Conservation (phyloP, 2,329 filamentous ascomycete genomes). For the Monosporascus sp. region DNA sequence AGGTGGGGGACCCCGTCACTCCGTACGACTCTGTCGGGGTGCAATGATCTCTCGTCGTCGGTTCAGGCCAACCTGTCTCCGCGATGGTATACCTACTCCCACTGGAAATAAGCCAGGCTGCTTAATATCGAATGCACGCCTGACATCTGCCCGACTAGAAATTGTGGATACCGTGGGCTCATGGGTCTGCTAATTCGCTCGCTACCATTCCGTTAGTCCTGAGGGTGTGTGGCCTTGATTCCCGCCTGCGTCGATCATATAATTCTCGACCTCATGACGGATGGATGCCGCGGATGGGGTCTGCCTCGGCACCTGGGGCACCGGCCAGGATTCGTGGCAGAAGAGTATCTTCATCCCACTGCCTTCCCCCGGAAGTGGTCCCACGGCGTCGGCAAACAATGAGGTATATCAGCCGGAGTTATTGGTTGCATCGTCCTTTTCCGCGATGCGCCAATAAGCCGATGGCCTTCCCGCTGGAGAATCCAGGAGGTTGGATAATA, state of each 20-base stretch:
- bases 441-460: too few species aligned
- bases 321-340: not conserved
- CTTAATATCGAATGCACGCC: not conserved
- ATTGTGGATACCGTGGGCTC: not conserved
- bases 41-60: not conserved
- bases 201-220: not conserved
- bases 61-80: not conserved
- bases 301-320: not conserved
- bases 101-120: too few species aligned
- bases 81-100: too few species aligned
- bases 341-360: not conserved
- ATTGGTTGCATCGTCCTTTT: too few species aligned
- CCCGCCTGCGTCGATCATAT: not conserved
- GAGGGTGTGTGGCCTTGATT: not conserved
- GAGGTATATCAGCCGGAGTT: too few species aligned
- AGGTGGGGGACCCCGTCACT: not conserved
- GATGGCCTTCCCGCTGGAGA: conserved; percentile 1
- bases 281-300: too few species aligned
- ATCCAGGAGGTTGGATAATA: not conserved
- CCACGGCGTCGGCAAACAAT: not conserved
- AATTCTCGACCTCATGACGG: not conserved
- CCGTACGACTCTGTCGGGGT: too few species aligned
- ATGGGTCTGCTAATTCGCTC: not conserved
- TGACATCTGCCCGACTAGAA: not conserved
- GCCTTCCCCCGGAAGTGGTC: not conserved